Conservation (phyloP, 2,329 filamentous ascomycete species). For the Fusarium equiseti region DNA sequence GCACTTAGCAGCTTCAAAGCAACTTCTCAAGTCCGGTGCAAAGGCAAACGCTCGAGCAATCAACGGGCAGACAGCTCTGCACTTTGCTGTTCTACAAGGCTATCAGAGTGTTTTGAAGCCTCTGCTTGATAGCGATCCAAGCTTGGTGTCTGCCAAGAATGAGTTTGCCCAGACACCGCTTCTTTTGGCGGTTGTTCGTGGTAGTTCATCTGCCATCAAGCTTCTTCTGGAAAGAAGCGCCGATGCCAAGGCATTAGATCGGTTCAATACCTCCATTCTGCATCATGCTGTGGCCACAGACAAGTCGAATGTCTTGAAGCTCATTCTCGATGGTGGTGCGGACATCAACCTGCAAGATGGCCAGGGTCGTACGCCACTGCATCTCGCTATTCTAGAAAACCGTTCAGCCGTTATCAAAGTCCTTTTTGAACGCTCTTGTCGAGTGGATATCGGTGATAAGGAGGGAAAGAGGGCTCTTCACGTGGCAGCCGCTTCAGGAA, state of each 20-base stretch:
- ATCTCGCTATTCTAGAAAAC: not conserved
- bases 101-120: conserved; percentile 2
- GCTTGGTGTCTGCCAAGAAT: not conserved
- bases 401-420: not conserved
- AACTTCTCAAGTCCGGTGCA: conserved; percentile 8
- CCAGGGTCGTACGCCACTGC: not conserved
- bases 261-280: not conserved
- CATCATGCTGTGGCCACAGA: not conserved
- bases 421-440: conserved; percentile 1
- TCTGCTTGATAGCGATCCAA: not conserved
- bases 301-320: not conserved
- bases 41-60: not conserved
- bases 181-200: not conserved
- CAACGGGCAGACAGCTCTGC: not conserved
- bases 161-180: not conserved
- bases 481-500: not conserved
- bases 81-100: conserved; percentile 3
- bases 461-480: conserved; percentile 8
- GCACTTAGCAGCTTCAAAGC: not conserved
- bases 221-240: conserved; percentile 9
- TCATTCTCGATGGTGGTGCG: not conserved
- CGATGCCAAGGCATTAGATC: not conserved
- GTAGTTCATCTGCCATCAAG: not conserved
- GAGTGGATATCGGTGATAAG: not conserved
- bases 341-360: not conserved